Conservation (phyloP, 805 yeast species). For the Jamesozyma gamospora region DNA sequence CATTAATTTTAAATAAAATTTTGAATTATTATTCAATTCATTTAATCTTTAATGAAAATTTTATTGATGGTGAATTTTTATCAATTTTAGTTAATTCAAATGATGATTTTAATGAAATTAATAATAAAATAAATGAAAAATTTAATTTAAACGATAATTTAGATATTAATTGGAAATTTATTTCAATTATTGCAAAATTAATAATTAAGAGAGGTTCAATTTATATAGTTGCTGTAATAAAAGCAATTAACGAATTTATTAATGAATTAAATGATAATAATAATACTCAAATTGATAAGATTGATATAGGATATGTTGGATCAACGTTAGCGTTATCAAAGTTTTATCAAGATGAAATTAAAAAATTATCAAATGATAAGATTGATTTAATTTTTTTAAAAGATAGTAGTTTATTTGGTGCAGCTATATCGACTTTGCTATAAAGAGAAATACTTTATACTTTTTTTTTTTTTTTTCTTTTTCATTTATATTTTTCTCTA, state of each 20-base stretch:
- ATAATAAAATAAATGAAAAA: neutral
- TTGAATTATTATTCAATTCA: conserved; percentile 9
- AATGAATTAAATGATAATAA: neutral
- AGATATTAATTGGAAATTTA: conserved; percentile 3
- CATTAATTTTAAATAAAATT: conserved; percentile 14
- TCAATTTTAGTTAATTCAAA: neutral
- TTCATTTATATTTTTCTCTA: neutral
- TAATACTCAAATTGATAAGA: neutral
- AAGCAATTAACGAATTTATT: conserved; percentile 8
- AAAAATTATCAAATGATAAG: conserved; percentile 6
- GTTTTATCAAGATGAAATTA: conserved; percentile 13
- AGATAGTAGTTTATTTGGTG: conserved; percentile 23
- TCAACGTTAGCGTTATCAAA: conserved; percentile 17
- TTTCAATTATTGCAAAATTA: conserved; percentile 8
- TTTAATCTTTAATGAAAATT: neutral
- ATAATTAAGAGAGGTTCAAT: conserved; percentile 19
- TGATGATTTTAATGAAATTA: conserved; percentile 2
- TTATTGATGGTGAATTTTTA: conserved; percentile 2
- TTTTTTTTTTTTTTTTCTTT: neutral
- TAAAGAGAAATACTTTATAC: no score
- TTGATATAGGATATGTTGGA: conserved; percentile 22
- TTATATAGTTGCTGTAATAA: conserved; percentile 15
- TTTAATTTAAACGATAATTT: neutral
- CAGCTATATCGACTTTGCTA: conserved; percentile 16
- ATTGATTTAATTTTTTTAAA: conserved; percentile 14